These are phyloP conservation scores for Magnusiomyces tetraspermus DNA, from an alignment of 1,139 yeast genomes.

Conservation along the genomic window DNA sequence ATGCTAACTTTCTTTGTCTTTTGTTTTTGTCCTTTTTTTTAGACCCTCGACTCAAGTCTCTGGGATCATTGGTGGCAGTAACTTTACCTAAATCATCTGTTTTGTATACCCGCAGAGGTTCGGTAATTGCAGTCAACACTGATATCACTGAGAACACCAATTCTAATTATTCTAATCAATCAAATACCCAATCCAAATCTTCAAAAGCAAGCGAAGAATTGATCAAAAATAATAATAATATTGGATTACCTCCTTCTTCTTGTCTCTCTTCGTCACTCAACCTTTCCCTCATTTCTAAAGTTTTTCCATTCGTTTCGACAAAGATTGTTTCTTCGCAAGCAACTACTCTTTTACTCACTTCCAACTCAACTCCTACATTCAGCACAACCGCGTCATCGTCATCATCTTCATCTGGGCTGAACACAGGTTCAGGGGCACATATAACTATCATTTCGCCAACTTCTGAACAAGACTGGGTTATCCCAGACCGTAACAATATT, in stretches of 20 bases:
- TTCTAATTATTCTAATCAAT: background rate
- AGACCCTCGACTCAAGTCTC: slow-evolving; percentile 2
- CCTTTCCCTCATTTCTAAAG: slow-evolving; percentile 1
- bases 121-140: background rate
- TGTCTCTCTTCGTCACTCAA: background rate
- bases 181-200: too few species aligned
- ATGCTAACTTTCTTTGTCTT: too few species aligned
- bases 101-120: background rate
- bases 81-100: background rate
- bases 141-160: background rate
- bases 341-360: background rate
- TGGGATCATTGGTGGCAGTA: background rate
- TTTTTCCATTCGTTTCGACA: background rate
- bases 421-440: background rate
- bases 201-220: too few species aligned
- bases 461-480: background rate
- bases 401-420: too few species aligned
- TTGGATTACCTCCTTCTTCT: background rate
- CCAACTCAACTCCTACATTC: background rate
- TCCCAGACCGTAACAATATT: background rate
- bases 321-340: background rate
- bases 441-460: background rate
- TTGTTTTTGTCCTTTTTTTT: too few species aligned
- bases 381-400: background rate
- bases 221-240: too few species aligned